Percentiles rank a stretch among this genome's conserved stretches.
phyloP scores from a whole-genome alignment of 2,329 filamentous ascomycete genomes.

The Hypoxylon sp. region DNA sequence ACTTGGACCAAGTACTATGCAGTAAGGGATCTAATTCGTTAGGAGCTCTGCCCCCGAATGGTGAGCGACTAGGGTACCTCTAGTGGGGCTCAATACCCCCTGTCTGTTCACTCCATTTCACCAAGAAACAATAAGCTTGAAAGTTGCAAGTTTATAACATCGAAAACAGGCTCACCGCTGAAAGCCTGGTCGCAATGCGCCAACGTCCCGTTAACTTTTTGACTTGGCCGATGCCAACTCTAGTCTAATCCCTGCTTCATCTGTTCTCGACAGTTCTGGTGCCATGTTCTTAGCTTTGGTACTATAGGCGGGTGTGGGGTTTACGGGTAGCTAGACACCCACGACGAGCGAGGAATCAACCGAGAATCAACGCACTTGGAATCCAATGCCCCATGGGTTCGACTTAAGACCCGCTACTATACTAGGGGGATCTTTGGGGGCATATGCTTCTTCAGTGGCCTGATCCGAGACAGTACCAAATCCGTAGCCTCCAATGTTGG shows the following conservation, averaged over 20 bases:
- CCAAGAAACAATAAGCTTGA: constrained; percentile 9
- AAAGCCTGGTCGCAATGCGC: constrained; percentile 23
- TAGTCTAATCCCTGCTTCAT: constrained; percentile 27
- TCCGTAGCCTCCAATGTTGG: constrained; percentile 1
- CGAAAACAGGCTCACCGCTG: constrained; percentile 38
- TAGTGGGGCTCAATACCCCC: constrained; percentile 26
- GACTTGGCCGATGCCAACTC: constrained; percentile 32
- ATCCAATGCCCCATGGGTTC: constrained; percentile 13
- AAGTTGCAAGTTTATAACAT: constrained; percentile 27
- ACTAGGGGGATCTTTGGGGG: constrained; percentile 3
- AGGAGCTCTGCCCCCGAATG: neutral
- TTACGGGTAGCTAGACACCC: constrained; percentile 2
- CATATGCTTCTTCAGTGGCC: constrained; percentile 23
- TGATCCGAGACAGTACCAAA: constrained; percentile 29
- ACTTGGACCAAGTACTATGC: constrained; percentile 6
- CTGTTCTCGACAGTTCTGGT: constrained; percentile 33
- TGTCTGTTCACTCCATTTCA: constrained; percentile 4
- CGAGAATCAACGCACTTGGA: constrained; percentile 11
- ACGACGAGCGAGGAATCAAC: constrained; percentile 13
- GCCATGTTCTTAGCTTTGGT: constrained; percentile 23
- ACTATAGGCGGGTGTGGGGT: constrained; percentile 30
- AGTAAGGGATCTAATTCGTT: constrained; percentile 7
- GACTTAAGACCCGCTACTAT: constrained; percentile 25
- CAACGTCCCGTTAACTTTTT: constrained; percentile 21
- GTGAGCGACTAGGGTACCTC: neutral